Conservation (phyloP, 352 stramenopile species). For the Phytophthora tentaculata region DNA sequence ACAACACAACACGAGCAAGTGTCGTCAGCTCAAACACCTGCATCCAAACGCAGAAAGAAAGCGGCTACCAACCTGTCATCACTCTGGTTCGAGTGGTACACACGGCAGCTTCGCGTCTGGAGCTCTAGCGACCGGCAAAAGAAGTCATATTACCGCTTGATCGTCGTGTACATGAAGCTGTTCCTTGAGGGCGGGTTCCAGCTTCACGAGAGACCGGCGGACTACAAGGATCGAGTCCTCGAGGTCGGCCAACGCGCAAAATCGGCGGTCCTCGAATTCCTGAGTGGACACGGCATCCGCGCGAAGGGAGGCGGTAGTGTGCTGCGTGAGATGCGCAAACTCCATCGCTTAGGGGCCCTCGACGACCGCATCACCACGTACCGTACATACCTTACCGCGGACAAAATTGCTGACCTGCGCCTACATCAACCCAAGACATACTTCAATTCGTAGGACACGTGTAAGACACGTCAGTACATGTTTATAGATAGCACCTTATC, state of each 20-base stretch:
- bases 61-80: neutral
- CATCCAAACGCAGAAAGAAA: neutral
- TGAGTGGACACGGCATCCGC: neutral
- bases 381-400: neutral
- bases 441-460: neutral
- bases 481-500: too few species aligned
- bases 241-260: neutral
- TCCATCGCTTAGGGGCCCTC: neutral
- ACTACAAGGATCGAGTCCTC: slow-evolving; percentile 21
- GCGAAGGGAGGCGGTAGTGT: slow-evolving; percentile 8
- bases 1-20: neutral
- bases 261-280: slow-evolving; percentile 5
- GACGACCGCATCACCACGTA: neutral
- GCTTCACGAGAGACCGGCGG: neutral
- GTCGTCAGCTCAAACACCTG: neutral
- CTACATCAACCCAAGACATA: neutral
- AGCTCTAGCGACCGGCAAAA: slow-evolving; percentile 17
- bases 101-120: slow-evolving; percentile 9
- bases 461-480: slow-evolving; percentile 1
- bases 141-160: slow-evolving; percentile 21
- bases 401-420: neutral
- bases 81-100: neutral
- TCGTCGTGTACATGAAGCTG: slow-evolving; percentile 28
- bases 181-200: slow-evolving; percentile 24
- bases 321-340: slow-evolving; percentile 7